These are phyloP conservation scores for Cyclospora cayetanensis DNA, from an alignment of 169 alveolate species.

Conservation along the genomic window DNA sequence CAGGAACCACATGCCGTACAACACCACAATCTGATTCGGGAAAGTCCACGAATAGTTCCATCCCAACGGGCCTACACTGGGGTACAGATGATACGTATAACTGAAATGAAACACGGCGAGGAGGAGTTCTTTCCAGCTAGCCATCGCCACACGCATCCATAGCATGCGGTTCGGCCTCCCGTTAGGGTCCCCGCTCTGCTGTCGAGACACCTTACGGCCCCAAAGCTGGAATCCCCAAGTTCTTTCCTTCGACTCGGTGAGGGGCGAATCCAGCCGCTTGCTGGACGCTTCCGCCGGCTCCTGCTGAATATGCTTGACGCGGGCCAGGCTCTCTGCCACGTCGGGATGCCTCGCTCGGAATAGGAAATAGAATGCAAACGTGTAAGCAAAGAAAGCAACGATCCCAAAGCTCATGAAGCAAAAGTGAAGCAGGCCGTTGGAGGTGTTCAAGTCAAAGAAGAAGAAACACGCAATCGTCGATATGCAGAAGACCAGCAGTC, in stretches of 20 bases:
- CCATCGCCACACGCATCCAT: not conserved
- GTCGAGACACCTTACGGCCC: not conserved
- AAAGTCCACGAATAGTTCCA: conserved; percentile 5
- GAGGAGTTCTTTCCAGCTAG: not conserved
- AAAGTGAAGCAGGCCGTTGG: not conserved
- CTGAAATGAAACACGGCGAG: not conserved
- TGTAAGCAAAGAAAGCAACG: not conserved
- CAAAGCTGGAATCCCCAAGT: not conserved
- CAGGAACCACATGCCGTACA: conserved; percentile 12
- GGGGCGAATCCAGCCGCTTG: not conserved
- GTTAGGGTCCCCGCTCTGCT: not conserved
- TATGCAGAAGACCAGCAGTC: not conserved
- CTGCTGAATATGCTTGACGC: not conserved
- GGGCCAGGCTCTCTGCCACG: not conserved
- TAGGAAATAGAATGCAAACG: not conserved
- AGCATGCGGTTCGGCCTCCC: not conserved
- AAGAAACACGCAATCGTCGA: not conserved
- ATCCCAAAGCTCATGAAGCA: not conserved
- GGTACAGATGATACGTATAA: conserved; percentile 19
- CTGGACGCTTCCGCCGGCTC: not conserved
- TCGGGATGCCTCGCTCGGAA: not conserved
- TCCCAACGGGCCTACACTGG: conserved; percentile 42
- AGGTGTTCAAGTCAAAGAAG: not conserved
- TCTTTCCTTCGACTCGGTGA: not conserved
- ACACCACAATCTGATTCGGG: conserved; percentile 6